Evolutionary conservation across 495 filamentous ascomycete genomes (phyloP), one percentile per base, ranked within the genome.

Genomic region (Penicillium angulare): DNA sequence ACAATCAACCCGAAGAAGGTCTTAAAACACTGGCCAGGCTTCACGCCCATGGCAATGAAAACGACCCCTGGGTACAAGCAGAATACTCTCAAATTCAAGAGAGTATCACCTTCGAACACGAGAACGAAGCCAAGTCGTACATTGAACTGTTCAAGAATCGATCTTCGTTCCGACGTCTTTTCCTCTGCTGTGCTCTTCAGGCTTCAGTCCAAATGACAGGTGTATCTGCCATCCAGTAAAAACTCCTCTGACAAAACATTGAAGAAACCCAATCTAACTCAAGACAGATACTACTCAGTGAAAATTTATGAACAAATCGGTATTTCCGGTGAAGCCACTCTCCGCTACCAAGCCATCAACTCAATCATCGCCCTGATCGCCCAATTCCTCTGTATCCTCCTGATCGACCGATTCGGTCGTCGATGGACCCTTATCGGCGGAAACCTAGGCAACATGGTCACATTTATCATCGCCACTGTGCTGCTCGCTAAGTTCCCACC

Each of bases 171-270:
- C 81, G 86, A 15, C 79, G 86, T 12, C 67, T 89, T 8, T 83
- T 88, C 63, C 73, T 89, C 13, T 84, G 83, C 46, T 81, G 78
- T 57, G 71, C 86, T 0, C 63, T 89, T 15, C 86, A 88, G 62
- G 85, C 83, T 5, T 82, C 81, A 1, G 76, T 82, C 13, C 86
- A 89, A 57, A 85, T 88, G 85, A 88, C 86, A 0, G 86, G 86
- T 51, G 85, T 87, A 3, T 82, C 79, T 3, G 85, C 85, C 0
- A 87, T 88, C 57, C 85, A 89, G 71, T 73, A 59, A 69, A 56
- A 38, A 32, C n/a, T 2, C 3, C 10, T 7, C 7, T 15, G 7
- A 33, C 17, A 7, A 24, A 7, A n/a, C 1, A 32, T 20, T 38
- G 26, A n/a, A n/a, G n/a, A n/a, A n/a, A n/a, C n/a, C n/a, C n/a